Base-by-base conservation (phyloP, 352 stramenopile species). In the Phytophthora pluvialis region DNA sequence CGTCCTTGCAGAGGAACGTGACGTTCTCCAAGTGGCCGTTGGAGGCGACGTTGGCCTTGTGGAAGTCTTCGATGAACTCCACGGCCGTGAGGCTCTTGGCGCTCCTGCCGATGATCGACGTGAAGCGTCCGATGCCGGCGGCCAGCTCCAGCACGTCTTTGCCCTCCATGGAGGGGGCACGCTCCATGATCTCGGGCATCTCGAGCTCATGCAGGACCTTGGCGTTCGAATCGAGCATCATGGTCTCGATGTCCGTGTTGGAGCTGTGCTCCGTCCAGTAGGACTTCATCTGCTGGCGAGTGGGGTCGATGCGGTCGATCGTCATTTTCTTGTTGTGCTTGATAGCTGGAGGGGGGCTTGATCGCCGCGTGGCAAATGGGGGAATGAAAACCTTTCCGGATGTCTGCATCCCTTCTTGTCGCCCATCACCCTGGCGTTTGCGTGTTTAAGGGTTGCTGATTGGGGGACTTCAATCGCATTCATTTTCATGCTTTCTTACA, bases 171-270 rank as follows among this genome's bases (percentile, higher is more conserved):
- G 47, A 56, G 3, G 86, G 86, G 9, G 86, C 81, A 35, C 86
- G 89, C 55, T 77, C 76, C 54, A 94, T 67, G 60, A 94, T 91
- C 69, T 94, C 83, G 3, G 84, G 86, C 49, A 85, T 80, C 68
- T 93, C 86, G 11, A 92, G 67, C 51, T 92, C 83, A 38, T 91
- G 80, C 5, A 94, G 77, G 50, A 70, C 77, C 62, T 86, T 76
- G 62, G 86, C 86, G 64, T 94, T 92, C 44, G 86, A 74, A 77
- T 94, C 86, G 32, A 94, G 78, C 86, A 94, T 94, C 86, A 94
- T 94, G 33, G 81, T 88, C 68, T 94, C 81, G 35, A 94, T 77
- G 31, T 78, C 87, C 32, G 81, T 86, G 38, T 67, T 80, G 33
- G 63, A 53, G 52, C 70, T 80, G 36, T 93, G 84, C 60, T 92